Evolutionary conservation across 306 rosid genomes (phyloP).

Genomic region (Mimosa pudica): DNA sequence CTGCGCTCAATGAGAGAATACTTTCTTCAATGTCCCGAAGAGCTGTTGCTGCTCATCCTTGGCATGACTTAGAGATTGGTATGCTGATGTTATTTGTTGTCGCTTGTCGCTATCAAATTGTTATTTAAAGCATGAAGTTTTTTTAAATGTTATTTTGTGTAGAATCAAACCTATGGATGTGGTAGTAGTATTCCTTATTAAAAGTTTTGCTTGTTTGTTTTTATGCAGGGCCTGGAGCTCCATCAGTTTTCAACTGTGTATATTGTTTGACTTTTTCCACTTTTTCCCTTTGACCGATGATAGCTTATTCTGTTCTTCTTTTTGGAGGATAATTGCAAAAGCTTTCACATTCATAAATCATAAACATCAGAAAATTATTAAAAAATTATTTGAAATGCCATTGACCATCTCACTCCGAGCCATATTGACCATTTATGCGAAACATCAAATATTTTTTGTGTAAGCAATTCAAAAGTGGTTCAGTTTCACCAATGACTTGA

Average conservation of each 20-base stretch:
- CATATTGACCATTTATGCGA: not conserved
- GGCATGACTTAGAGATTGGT: constrained; percentile 99
- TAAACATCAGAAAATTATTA: not conserved
- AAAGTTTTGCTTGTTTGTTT: constrained; percentile 33
- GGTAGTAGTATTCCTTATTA: constrained; percentile 13
- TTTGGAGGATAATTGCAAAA: not conserved
- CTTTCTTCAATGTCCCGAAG: constrained; percentile 82
- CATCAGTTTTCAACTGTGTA: constrained; percentile 87
- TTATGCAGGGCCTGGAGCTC: constrained; percentile 93
- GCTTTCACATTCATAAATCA: constrained; percentile 9
- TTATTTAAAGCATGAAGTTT: not conserved
- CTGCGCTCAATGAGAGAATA: constrained; percentile 82
- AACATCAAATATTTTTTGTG: not conserved
- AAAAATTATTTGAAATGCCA: constrained; percentile 9
- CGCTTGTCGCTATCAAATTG: constrained; percentile 1
- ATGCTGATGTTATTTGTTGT: not conserved
- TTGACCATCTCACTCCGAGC: constrained; percentile 13
- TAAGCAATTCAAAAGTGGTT: constrained; percentile 14
- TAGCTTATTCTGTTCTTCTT: not conserved
- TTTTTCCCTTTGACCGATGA: not conserved
- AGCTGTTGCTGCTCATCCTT: constrained; percentile 95
- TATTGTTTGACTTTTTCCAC: not conserved
- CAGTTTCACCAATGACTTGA: constrained; percentile 11
- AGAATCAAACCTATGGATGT: not conserved
- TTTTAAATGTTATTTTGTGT: not conserved